Base-by-base conservation (phyloP, 768 basidiomycete species). In the Termitomyces sp. region DNA sequence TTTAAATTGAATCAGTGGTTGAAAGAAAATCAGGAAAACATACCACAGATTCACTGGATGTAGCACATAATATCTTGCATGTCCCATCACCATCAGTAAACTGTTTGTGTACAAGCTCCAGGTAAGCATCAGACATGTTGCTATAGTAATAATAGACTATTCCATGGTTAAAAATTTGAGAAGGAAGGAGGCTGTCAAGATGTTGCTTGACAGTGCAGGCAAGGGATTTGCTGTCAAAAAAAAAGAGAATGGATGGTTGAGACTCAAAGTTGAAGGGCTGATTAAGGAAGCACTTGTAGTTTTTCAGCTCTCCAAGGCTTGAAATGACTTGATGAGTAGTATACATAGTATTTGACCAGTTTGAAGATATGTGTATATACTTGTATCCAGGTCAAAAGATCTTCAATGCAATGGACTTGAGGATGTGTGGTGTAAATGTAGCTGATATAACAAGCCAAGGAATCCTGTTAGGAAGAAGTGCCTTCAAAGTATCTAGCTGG, bases 341-440 rank as follows among this genome's bases (percentile, higher is more conserved):
- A 49, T 70, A 71, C 0, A 65, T 66, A 0, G 56, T 69, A 45
- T 72, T 71, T 2, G 64, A 64, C 0, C 66, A 53, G 36, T 71
- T 72, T 0, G 60, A 59, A 0, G 66, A 63, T 5, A 60, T 29
- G 2, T 68, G 50, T 4, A 68, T 23, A 16, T 61, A 59, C 4
- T 36, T 38, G 18, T 36, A 35, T 13, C 33, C 33, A 35, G 33
- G 6, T 3, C 13, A 15, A 6, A 35, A 15, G 11, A 35, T 22
- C 18, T 41, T 20, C 4, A 7, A 41, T 59, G 18, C 36, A 16
- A 65, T 41, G 23, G 13, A 54, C 27, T 54, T 59, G 23, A 63
- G 62, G 9, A 69, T 66, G 23, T 69, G 41, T 63, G 0, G 54
- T 0, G 66, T 63, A n/a, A 64, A 53, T 7, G 66, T 68, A 0